Evolutionary conservation across 2,329 filamentous ascomycete genomes (phyloP), one percentile per base, ranked within the genome.

Genomic region (Exophiala dermatitidis): DNA sequence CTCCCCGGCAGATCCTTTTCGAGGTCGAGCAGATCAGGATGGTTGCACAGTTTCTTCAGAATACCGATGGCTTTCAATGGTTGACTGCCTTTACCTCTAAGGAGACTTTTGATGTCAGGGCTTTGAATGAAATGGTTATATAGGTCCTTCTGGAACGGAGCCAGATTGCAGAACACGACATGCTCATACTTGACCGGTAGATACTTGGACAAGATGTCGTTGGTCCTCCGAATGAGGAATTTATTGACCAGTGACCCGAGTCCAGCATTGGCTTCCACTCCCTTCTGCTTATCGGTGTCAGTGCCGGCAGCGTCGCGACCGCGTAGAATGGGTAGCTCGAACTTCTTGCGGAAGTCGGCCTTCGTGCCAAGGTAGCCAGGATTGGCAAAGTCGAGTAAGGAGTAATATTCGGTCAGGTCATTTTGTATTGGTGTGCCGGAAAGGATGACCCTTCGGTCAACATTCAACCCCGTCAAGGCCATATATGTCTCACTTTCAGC

Each of bases 391-490:
- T 91, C 95, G 55, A 97, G 86, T 6, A 98, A 78, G 2, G 93
- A 84, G 65, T 96, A 98, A 69, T 98, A 98, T 67, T 98, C 93
- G 0, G 91, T 94, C n/a, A 98, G 73, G 67, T 98, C 93, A 64
- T 98, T 98, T 65, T 98, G 93, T 54, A 98, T 98, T 0, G 93
- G 93, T 1, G 93, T 98, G 55, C 93, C 93, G 0, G 93, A 97
- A 10, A 98, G 76, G 62, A 98, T 98, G 42, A 98, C 91, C 29
- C 93, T 83, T 53, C 90, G 82, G 40, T 86, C 86, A 30, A 98
- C 93, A 64, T 96, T 94, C 10, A 98, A 76, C 56, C 81, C 86
- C 65, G 95, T 96, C 46, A 98, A 75, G 0, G 93, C 90, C 29
- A 81, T 90, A 67, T 96, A 98, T 0, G 93, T 97, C 69, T 94